A percentile compares a stretch with the other conserved stretches of the same genome.
Evolutionary conservation across 805 yeast species (phyloP).

Genomic region (Yarrowia osloensis): DNA sequence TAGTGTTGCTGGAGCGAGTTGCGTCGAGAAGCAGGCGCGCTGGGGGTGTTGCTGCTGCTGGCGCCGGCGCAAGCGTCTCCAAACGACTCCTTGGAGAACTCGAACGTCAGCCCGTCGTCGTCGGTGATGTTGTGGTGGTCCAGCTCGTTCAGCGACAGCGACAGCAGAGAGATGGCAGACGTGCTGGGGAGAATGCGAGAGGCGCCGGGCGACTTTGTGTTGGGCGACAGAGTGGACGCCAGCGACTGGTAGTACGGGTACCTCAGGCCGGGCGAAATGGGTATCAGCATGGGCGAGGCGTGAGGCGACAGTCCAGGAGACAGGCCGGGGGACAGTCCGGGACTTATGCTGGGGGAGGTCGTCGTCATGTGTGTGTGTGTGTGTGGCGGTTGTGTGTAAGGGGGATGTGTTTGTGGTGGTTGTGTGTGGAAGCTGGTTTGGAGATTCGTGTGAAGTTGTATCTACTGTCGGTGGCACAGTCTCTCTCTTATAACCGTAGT

Average conservation of each 20-base stretch:
- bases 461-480: too few species aligned
- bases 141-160: conserved; percentile 10
- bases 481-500: too few species aligned
- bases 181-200: conserved; percentile 30
- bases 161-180: conserved; percentile 29
- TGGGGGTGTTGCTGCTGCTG: not conserved
- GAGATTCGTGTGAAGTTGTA: too few species aligned
- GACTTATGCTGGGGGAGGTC: not conserved
- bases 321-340: not conserved
- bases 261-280: conserved; percentile 21
- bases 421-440: too few species aligned
- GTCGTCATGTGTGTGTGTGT: not conserved
- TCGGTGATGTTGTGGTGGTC: conserved; percentile 1
- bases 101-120: conserved; percentile 14
- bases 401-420: not conserved
- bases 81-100: conserved; percentile 20
- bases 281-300: conserved; percentile 29
- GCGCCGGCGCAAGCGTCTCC: not conserved
- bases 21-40: not conserved
- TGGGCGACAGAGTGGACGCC: conserved; percentile 3
- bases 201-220: conserved; percentile 15
- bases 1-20: conserved; percentile 22
- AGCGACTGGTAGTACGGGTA: conserved; percentile 28
- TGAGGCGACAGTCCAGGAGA: conserved; percentile 18
- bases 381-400: not conserved